Base-by-base conservation (phyloP, 805 yeast species). In the Pichia occidentalis region DNA sequence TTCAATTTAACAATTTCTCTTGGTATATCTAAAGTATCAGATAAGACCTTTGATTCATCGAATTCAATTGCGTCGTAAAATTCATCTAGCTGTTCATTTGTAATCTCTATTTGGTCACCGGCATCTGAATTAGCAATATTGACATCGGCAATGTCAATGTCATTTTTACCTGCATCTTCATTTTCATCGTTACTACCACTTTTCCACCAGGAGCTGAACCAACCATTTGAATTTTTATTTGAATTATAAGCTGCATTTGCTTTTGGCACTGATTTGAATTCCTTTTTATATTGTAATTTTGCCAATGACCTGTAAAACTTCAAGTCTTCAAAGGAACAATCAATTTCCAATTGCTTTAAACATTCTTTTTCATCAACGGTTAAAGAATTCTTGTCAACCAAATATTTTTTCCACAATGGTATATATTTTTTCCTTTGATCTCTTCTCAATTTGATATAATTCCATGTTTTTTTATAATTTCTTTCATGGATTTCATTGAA, bases 1-100 rank as follows among this genome's bases (percentile, higher is more conserved):
- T 81, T 82, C 37, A 81, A 52, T n/a, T 73, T 73, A 4, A 82
- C 73, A 24, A 85, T 64, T 41, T 86, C 94, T 37, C 76, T 72
- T 0, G 96, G 95, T 2, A 83, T 52, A 42, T 82, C 80, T 6
- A 77, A 61, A 1, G 80, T 63, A 21, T 75, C 76, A 1, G 68
- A 51, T 1, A 72, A 39, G 1, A 64, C 65, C 34, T 71, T 66
- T 16, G 67, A 60, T 44, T 88, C 95, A 49, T 88, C 85, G 49
- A 80, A 88, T 45, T 88, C 99, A 46, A 92, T 88, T 0, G 97
- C 95, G 43, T 85, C 95, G 53, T 86, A 88, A 16, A 92, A 66
- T 42, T 94, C 98, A 53, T 85, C 71, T 45, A 85, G 71, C 53
- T 92, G 96, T 48, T 87, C 95, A 11, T 85, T 95, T 0, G 92